Conservation (phyloP, 208 protist species). For the Leishmania mexicana region DNA sequence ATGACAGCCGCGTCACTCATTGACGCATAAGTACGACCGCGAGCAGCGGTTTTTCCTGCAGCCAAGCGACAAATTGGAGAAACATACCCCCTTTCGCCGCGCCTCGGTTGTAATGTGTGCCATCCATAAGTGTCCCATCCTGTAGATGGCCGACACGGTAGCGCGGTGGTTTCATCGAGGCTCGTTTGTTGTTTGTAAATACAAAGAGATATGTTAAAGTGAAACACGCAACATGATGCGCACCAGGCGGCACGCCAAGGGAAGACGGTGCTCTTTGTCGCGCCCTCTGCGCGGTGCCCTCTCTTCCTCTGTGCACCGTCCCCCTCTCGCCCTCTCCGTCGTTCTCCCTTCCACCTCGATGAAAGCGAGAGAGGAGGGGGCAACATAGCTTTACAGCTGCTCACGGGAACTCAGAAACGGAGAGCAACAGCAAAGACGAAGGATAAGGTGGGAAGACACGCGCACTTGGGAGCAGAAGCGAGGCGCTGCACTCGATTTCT, state of each 20-base stretch:
- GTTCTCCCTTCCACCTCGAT: neutral
- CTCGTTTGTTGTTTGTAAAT: slow-evolving; percentile 7
- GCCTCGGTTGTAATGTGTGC: neutral
- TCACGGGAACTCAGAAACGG: neutral
- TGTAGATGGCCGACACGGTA: neutral
- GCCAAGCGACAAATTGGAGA: neutral
- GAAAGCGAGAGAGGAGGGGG: neutral
- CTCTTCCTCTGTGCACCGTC: neutral
- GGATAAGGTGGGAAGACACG: neutral
- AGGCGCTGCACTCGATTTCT: neutral
- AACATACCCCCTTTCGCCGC: neutral
- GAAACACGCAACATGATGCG: slow-evolving; percentile 3
- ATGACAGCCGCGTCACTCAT: neutral
- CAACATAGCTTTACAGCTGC: neutral
- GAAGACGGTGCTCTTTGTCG: neutral
- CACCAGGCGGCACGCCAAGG: neutral
- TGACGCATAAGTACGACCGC: neutral
- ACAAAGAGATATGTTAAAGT: slow-evolving; percentile 12
- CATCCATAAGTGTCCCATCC: neutral
- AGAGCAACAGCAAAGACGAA: neutral
- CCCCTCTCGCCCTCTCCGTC: slow-evolving; percentile 1
- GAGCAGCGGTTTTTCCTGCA: neutral
- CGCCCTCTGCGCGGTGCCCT: neutral
- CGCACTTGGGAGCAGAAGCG: neutral
- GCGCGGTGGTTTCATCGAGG: neutral